These are phyloP conservation scores for Phytopythium sindhum DNA, from an alignment of 352 stramenopile species.

Conservation along the genomic window DNA sequence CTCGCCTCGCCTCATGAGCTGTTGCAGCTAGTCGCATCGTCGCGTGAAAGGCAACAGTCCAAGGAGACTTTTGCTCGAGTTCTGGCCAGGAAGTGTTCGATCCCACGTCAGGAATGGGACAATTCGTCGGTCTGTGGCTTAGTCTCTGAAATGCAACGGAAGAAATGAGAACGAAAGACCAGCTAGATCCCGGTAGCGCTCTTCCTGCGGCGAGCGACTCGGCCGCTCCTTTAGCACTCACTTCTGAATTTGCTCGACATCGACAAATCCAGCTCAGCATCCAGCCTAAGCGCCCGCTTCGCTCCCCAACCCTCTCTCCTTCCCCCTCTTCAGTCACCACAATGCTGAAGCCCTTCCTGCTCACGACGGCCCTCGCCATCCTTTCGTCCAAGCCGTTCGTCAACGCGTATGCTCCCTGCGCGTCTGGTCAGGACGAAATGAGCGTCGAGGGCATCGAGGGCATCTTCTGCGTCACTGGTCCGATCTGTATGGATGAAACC, in stretches of 20 bases:
- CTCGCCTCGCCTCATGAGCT: neutral
- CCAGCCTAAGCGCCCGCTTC: neutral
- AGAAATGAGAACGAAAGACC: too few relatives aligned
- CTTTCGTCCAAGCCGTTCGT: constrained; percentile 10
- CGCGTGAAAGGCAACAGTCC: neutral
- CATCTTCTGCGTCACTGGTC: constrained; percentile 39
- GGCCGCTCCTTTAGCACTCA: neutral
- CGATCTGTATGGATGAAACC: constrained; percentile 25
- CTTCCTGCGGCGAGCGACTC: neutral
- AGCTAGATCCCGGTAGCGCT: neutral
- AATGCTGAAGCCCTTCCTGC: constrained; percentile 28
- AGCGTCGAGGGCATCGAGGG: constrained; percentile 37
- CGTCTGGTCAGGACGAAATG: constrained; percentile 15
- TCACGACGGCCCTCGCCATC: constrained; percentile 20
- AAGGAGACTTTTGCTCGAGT: neutral
- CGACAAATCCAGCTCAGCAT: neutral
- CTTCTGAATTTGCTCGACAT: constrained; percentile 4
- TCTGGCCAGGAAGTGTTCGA: neutral
- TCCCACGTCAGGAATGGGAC: neutral
- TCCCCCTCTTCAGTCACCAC: neutral
- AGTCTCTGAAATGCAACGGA: too few relatives aligned
- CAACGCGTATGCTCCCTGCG: constrained; percentile 13
- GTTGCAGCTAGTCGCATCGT: neutral
- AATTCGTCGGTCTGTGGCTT: neutral
- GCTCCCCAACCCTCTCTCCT: neutral